phyloP scores from a whole-genome alignment of 2,329 filamentous ascomycete species.

The Hymenoscyphus fructigenus region DNA sequence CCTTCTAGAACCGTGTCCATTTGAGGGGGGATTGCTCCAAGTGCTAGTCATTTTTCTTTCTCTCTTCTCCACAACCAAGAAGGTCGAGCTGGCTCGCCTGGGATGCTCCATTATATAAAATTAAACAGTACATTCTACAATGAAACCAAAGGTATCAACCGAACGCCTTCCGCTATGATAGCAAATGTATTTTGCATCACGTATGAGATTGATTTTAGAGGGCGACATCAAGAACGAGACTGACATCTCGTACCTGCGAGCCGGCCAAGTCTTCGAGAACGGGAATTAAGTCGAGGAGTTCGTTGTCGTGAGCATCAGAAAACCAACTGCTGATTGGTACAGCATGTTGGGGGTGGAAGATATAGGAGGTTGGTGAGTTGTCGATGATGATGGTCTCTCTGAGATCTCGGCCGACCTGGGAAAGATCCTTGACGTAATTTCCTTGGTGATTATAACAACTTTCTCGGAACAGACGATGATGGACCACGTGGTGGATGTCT shows the following conservation, averaged over 20 bases:
- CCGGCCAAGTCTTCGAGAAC: constrained; percentile 96
- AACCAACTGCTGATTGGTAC: constrained; percentile 99
- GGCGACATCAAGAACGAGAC: constrained; percentile 91
- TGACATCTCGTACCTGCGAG: constrained; percentile 88
- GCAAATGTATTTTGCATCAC: constrained; percentile 37
- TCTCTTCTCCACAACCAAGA: not conserved
- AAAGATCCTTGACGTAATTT: constrained; percentile 99
- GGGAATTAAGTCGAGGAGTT: constrained; percentile 93
- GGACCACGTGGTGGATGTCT: constrained; percentile 94
- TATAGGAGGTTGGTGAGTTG: constrained; percentile 98
- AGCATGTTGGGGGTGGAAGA: constrained; percentile 98
- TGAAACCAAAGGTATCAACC: constrained; percentile 40
- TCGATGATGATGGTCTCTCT: constrained; percentile 99
- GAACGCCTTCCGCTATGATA: constrained; percentile 41
- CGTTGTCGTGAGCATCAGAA: constrained; percentile 98
- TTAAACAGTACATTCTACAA: constrained; percentile 42
- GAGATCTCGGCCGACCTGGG: constrained; percentile 91
- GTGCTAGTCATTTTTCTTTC: not conserved
- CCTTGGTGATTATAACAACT: constrained; percentile 99
- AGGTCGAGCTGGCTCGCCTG: constrained; percentile 28
- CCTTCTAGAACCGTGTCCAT: constrained; percentile 20
- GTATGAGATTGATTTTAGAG: constrained; percentile 50
- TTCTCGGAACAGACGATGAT: constrained; percentile 94
- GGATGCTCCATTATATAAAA: constrained; percentile 38
- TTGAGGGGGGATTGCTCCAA: constrained; percentile 16